These are phyloP conservation scores for Aspergillus kassunensis DNA, from an alignment of 495 filamentous ascomycete genomes.

Conservation along the genomic window DNA sequence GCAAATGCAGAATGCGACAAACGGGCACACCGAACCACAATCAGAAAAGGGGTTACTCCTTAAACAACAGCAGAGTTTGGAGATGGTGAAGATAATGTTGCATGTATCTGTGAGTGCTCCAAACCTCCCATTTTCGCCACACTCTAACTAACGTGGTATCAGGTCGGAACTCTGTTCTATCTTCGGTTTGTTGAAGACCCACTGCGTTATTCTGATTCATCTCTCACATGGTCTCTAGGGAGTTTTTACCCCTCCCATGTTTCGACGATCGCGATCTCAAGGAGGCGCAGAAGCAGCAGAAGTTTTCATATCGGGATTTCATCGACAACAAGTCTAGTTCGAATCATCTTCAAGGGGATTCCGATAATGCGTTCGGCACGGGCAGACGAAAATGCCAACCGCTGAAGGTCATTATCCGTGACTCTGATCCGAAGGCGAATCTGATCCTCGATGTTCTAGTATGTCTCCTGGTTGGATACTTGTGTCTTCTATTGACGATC, in stretches of 20 bases:
- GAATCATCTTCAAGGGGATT: neutral
- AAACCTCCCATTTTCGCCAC: neutral
- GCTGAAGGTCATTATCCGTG: conserved; percentile 32
- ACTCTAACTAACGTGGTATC: neutral
- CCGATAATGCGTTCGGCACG: conserved; percentile 18
- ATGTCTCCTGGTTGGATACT: neutral
- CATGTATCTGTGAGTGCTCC: conserved; percentile 33
- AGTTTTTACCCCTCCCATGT: conserved; percentile 28
- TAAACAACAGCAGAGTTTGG: conserved; percentile 43
- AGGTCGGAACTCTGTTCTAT: conserved; percentile 32
- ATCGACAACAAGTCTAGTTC: conserved; percentile 11
- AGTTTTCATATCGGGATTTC: conserved; percentile 27
- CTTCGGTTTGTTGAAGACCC: conserved; percentile 21
- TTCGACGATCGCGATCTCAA: conserved; percentile 31
- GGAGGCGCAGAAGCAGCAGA: conserved; percentile 16
- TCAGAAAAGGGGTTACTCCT: conserved; percentile 7
- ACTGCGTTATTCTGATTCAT: neutral
- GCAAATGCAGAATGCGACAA: conserved; percentile 19
- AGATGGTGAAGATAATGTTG: conserved; percentile 47
- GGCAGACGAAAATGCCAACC: conserved; percentile 22
- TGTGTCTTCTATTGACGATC: conserved; percentile 5
- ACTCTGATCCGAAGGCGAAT: conserved; percentile 34
- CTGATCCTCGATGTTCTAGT: conserved; percentile 43
- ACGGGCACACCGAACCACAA: conserved; percentile 7
- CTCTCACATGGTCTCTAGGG: conserved; percentile 20